Evolutionary conservation across 805 yeast genomes (phyloP).

Genomic region (Teunomyces kruisii): DNA sequence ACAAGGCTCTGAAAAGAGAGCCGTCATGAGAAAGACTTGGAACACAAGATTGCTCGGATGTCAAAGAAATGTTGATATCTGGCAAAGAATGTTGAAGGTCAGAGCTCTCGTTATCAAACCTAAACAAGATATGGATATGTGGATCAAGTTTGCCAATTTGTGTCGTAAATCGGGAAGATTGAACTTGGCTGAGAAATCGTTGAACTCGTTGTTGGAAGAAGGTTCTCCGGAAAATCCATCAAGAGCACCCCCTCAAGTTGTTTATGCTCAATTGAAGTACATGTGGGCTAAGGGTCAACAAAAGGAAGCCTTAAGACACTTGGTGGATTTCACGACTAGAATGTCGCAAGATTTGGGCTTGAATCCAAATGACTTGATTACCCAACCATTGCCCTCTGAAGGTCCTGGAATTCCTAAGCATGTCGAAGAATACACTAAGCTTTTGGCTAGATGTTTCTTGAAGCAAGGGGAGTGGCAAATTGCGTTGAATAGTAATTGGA

Average conservation of each 20-base stretch:
- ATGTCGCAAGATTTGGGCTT: constrained; percentile 87
- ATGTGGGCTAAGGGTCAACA: constrained; percentile 96
- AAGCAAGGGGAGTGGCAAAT: constrained; percentile 99
- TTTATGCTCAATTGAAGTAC: constrained; percentile 93
- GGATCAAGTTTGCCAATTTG: constrained; percentile 96
- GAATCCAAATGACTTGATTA: constrained; percentile 81
- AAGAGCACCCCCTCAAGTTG: constrained; percentile 93
- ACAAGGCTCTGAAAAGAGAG: constrained; percentile 76
- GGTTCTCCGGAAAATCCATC: constrained; percentile 64
- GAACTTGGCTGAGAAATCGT: constrained; percentile 88
- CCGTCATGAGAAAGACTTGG: constrained; percentile 87
- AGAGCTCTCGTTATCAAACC: constrained; percentile 92
- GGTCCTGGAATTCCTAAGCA: constrained; percentile 71
- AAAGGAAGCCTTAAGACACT: constrained; percentile 78
- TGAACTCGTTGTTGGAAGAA: constrained; percentile 75
- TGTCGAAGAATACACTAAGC: constrained; percentile 76
- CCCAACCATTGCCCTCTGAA: constrained; percentile 77
- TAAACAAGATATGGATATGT: constrained; percentile 93
- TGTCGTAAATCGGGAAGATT: constrained; percentile 93
- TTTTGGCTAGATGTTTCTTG: constrained; percentile 89
- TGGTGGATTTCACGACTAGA: constrained; percentile 87
- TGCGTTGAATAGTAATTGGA: constrained; percentile 76
- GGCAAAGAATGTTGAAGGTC: constrained; percentile 95
- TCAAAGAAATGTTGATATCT: constrained; percentile 96
- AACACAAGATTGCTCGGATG: constrained; percentile 88